These are phyloP conservation scores for Komagataella pseudopastoris DNA, from an alignment of 805 yeast genomes.

Conservation along the genomic window DNA sequence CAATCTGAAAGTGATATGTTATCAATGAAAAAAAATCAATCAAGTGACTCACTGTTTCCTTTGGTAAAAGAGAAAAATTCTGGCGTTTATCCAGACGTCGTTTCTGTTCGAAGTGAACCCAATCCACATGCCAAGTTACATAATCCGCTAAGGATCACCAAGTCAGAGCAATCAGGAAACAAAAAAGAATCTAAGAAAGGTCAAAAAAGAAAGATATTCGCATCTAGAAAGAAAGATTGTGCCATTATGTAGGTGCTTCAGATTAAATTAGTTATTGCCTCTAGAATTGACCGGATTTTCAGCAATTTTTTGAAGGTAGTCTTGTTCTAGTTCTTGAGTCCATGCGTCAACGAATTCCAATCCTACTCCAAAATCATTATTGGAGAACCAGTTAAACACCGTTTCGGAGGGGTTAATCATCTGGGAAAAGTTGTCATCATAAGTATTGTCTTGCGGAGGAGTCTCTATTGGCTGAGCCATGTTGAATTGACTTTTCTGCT, in stretches of 20 bases:
- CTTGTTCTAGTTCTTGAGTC: conserved; percentile 70
- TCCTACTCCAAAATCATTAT: conserved; percentile 31
- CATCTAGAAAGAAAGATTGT: background rate
- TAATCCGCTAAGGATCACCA: background rate
- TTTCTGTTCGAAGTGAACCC: background rate
- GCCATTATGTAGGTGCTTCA: background rate
- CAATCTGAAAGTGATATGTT: background rate
- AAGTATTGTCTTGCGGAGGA: conserved; percentile 11
- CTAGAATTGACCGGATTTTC: background rate
- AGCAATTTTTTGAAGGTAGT: conserved; percentile 23
- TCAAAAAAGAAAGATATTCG: background rate
- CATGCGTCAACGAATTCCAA: conserved; percentile 60
- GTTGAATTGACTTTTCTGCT: background rate
- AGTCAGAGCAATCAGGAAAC: background rate
- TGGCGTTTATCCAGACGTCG: background rate
- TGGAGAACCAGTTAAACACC: conserved; percentile 35
- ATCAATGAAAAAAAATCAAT: background rate
- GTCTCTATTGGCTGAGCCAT: background rate
- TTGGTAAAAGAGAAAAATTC: background rate
- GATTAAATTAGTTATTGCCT: background rate
- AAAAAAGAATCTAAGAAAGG: background rate
- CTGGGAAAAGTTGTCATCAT: conserved; percentile 17
- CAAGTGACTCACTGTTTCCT: background rate
- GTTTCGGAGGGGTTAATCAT: conserved; percentile 17
- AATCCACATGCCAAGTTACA: background rate